Base-by-base conservation (phyloP, 2,329 filamentous ascomycete species). In the Microsporum canis region DNA sequence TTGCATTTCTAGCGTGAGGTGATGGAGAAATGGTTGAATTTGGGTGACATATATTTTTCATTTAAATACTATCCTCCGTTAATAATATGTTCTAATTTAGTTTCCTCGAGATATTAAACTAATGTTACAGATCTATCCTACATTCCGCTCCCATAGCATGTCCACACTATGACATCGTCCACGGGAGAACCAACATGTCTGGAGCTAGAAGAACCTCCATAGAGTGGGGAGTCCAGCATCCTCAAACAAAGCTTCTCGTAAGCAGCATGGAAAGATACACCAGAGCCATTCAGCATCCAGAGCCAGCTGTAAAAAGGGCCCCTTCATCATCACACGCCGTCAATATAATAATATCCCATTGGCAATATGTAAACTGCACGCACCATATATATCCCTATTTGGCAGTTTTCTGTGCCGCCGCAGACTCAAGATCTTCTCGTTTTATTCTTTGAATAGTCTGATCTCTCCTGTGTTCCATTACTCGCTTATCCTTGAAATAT, bases 401-500 rank as follows among this genome's bases (percentile, higher is more conserved):
- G 45, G 51, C 5, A 8, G 29, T 31, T 31, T 41, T 43, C 36
- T 57, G 55, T 8, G 23, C 36, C 23, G 55, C 55, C 0, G 53
- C 31, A 56, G 34, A 41, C n/a, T 43, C 55, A 14, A 57, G 17
- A 36, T 88, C 88, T 72, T 92, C 87, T 55, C 80, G 81, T 71
- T 87, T 81, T 68, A 96, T 82, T 71, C 84, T 84, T 68, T 88
- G 86, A 65, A 96, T 78, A 29, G 89, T 88, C 75, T 86, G 80
- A 70, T 88, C 87, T 75, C 92, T 90, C 68, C 95, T 88, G 70
- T 88, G 82, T 68, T 99, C 94, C 76, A 95, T 92, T 39, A 97
- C 89, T 69, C 94, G 82, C 77, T 91, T 88, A 76, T 96, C 91
- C 80, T 97, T 96, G 77, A 99, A 99, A 76, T 99, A 97, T 76